Evolutionary conservation across 306 rosid species (phyloP).

Genomic region (Cyamopsis tetragonoloba): DNA sequence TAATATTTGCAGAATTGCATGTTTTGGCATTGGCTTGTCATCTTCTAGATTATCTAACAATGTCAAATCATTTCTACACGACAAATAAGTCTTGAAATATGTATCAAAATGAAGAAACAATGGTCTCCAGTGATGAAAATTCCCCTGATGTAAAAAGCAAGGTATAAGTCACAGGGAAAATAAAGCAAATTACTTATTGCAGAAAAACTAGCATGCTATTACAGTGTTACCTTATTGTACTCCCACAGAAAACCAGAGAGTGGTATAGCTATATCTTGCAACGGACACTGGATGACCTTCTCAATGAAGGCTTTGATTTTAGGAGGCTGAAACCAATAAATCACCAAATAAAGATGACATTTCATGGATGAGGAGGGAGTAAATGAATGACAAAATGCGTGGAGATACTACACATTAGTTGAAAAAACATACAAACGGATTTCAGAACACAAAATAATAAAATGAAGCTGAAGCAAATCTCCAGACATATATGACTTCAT

Average conservation of each 20-base stretch:
- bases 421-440: neutral
- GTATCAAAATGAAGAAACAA: conserved; percentile 91
- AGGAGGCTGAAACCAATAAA: conserved; percentile 77
- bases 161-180: conserved; percentile 18
- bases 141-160: conserved; percentile 64
- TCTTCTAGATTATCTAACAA: conserved; percentile 90
- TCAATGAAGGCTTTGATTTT: conserved; percentile 87
- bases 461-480: neutral
- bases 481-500: neutral
- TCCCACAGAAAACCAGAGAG: conserved; percentile 99
- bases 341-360: conserved; percentile 21
- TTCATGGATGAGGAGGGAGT: neutral
- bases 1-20: conserved; percentile 82
- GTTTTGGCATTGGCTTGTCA: conserved; percentile 88
- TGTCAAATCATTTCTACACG: conserved; percentile 83
- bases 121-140: conserved; percentile 98
- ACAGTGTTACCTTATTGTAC: conserved; percentile 79
- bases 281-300: conserved; percentile 91
- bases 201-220: conserved; percentile 18
- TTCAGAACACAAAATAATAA: neutral
- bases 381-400: neutral
- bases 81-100: conserved; percentile 88
- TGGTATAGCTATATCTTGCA: conserved; percentile 94
- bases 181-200: neutral
- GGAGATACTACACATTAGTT: neutral